Percentiles rank a stretch among this genome's conserved stretches.
phyloP scores from a whole-genome alignment of 441 rosid species.

The Rhodomyrtus psidioides region DNA sequence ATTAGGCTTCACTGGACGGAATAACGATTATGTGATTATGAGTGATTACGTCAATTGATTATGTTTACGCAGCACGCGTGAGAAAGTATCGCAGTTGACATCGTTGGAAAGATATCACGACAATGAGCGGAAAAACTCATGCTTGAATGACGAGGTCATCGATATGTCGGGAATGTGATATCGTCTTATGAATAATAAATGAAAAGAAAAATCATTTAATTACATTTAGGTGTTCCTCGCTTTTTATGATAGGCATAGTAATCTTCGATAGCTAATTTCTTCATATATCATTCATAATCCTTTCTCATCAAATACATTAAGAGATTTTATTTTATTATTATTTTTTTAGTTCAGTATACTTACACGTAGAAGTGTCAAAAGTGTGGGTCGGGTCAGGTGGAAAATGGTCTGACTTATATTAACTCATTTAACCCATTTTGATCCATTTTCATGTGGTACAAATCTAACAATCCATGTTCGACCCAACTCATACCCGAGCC shows the following conservation, averaged over 20 bases:
- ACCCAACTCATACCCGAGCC: too few species aligned
- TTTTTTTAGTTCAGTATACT: too few species aligned
- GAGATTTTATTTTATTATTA: neutral
- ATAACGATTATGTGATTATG: neutral
- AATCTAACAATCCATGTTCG: too few species aligned
- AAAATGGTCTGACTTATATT: too few species aligned
- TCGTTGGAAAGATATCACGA: neutral
- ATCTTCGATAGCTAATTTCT: neutral
- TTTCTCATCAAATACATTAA: neutral
- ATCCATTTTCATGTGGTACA: too few species aligned
- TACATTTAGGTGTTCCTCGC: neutral
- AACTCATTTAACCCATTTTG: too few species aligned
- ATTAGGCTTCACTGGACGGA: neutral
- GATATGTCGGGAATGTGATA: neutral
- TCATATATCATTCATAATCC: neutral
- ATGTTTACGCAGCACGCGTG: neutral
- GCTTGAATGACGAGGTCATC: neutral
- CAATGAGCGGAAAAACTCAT: neutral
- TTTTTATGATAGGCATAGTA: neutral
- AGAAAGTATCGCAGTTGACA: neutral
- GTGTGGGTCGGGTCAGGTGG: too few species aligned
- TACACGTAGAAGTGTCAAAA: too few species aligned
- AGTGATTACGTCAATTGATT: neutral
- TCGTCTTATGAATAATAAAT: neutral
- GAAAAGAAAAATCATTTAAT: neutral